These are phyloP conservation scores for Erysimum cheiri DNA, from an alignment of 441 rosid genomes.

Conservation along the genomic window DNA sequence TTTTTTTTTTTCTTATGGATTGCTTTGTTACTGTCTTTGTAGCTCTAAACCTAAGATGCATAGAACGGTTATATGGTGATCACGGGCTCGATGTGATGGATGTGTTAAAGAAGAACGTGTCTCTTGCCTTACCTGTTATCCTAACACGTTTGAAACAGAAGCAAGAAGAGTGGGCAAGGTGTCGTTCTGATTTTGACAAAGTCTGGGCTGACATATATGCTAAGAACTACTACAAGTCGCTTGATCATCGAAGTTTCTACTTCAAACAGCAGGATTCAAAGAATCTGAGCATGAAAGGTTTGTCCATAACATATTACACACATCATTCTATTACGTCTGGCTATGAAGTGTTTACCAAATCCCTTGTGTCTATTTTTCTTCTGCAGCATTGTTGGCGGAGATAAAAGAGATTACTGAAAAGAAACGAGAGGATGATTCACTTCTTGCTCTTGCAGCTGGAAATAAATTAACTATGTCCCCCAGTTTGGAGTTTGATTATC, in stretches of 20 bases:
- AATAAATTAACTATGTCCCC: conserved; percentile 72
- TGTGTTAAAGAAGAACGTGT: conserved; percentile 78
- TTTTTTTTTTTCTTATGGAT: background rate
- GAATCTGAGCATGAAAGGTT: conserved; percentile 95
- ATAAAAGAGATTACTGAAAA: conserved; percentile 89
- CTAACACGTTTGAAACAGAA: conserved; percentile 97
- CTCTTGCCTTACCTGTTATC: conserved; percentile 91
- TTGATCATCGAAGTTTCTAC: conserved; percentile 98
- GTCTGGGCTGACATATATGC: conserved; percentile 98
- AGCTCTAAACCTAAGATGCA: conserved; percentile 93
- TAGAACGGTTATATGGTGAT: conserved; percentile 96
- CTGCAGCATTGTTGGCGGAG: conserved; percentile 86
- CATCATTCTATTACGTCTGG: background rate
- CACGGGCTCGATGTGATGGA: conserved; percentile 99
- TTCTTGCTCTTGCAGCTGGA: conserved; percentile 88
- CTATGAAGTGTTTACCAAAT: background rate
- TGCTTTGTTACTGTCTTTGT: conserved; percentile 42
- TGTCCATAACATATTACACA: conserved; percentile 1
- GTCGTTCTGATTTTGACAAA: conserved; percentile 96
- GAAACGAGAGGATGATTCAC: conserved; percentile 82
- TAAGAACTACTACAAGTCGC: conserved; percentile 96
- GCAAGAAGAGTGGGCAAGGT: conserved; percentile 98
- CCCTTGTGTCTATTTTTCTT: conserved; percentile 31
- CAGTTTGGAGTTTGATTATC: conserved; percentile 79
- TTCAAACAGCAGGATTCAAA: conserved; percentile 98